Conservation (phyloP, 2,329 filamentous ascomycete genomes). For the Byssochlamys sp. region DNA sequence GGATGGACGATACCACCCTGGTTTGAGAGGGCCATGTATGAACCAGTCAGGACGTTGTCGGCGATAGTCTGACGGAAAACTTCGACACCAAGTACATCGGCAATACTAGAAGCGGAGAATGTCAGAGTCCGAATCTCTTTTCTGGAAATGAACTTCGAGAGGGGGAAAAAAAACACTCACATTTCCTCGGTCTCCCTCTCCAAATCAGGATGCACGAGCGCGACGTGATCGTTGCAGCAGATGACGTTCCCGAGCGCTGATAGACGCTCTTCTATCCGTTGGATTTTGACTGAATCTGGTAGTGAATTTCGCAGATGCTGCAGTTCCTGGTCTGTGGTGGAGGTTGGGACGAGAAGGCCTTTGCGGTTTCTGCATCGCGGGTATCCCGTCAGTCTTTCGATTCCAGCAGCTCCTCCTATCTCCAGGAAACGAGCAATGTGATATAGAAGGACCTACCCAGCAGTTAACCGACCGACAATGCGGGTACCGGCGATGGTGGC, state of each 20-base stretch:
- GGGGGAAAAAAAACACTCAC: slow-evolving; percentile 16
- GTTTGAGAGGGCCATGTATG: slow-evolving; percentile 93
- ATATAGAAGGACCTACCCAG: slow-evolving; percentile 50
- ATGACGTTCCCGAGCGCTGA: slow-evolving; percentile 96
- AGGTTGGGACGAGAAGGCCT: slow-evolving; percentile 89
- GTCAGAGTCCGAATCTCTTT: not conserved
- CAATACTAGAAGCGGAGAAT: slow-evolving; percentile 45
- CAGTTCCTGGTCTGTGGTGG: slow-evolving; percentile 93
- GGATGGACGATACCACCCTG: slow-evolving; percentile 94
- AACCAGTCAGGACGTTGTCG: slow-evolving; percentile 91
- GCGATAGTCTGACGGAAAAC: slow-evolving; percentile 74
- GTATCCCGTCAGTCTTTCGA: slow-evolving; percentile 2
- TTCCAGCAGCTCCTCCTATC: not conserved
- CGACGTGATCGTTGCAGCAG: slow-evolving; percentile 91
- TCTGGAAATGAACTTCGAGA: too few species aligned
- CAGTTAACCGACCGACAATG: slow-evolving; percentile 89
- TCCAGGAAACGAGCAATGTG: not conserved
- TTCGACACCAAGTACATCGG: slow-evolving; percentile 66
- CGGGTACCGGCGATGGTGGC: slow-evolving; percentile 92
- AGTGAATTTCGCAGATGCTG: slow-evolving; percentile 93
- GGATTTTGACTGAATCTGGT: slow-evolving; percentile 83
- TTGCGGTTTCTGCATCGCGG: slow-evolving; percentile 65
- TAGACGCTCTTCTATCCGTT: slow-evolving; percentile 92
- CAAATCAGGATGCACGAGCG: slow-evolving; percentile 87
- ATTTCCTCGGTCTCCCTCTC: slow-evolving; percentile 98